Evolutionary conservation across 495 filamentous ascomycete genomes (phyloP), one percentile per base, ranked within the genome.

Genomic region (Hamigera avellanea): DNA sequence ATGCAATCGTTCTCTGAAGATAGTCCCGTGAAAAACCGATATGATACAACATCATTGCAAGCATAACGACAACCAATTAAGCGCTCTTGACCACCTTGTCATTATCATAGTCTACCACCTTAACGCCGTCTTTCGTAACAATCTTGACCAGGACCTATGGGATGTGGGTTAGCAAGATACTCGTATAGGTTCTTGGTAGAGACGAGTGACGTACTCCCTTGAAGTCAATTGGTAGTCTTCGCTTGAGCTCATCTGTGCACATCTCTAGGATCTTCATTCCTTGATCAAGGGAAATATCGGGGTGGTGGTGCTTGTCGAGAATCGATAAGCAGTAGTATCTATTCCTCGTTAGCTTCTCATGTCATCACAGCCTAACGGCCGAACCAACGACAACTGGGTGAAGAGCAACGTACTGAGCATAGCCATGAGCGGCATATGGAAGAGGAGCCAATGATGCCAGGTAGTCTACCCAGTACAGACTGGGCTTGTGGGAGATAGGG

Each of bases 291-390:
- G 69, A 62, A 58, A 96, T 95, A 54, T 95, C 76, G 25, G 91
- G 89, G 44, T 96, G 83, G 54, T 98, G 91, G 49, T 96, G 91
- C 64, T 98, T 98, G 65, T 98, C 91, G 14, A 98, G 75, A 42
- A 93, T 88, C 2, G 86, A 93, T 29, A 96, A 70, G 58, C 87
- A 94, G 70, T 94, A 94, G 64, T 93, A 93, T 67, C 75, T 76
- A 41, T 13, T 32, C 17, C 12, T n/a, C 32, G 35, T 59, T 54
- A 59, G 54, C 39, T 38, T 23, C 6, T 18, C 8, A 26, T 5
- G 15, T 43, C 42, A 19, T 26, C 12, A 10, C 21, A 33, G 13
- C 9, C 23, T 17, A 30, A 39, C 19, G n/a, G 8, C 19, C 4
- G 26, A 40, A 25, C 15, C 13, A 16, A 13, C 13, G n/a, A n/a